Percentiles rank a stretch among this genome's conserved stretches.
phyloP scores from a whole-genome alignment of 1,284 basidiomycete species.

The Porodaedalea pini region DNA sequence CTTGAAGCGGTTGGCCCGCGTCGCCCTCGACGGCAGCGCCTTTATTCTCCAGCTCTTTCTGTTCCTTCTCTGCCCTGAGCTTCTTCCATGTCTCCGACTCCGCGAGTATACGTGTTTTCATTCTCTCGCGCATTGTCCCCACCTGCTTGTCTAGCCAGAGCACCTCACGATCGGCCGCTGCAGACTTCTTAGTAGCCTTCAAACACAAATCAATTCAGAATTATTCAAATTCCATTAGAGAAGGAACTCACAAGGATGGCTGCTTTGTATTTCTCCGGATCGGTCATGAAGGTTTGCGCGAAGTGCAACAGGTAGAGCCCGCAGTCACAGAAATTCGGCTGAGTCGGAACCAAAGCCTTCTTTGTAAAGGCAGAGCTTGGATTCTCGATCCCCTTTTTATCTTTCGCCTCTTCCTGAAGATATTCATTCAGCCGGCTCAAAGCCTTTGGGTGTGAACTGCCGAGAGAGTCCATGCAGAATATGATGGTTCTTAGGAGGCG shows the following conservation, averaged over 20 bases:
- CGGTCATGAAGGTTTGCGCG: conserved; percentile 63
- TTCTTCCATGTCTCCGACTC: conserved; percentile 44
- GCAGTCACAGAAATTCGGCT: conserved; percentile 85
- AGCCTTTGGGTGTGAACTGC: conserved; percentile 62
- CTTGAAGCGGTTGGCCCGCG: not conserved
- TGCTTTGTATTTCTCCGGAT: conserved; percentile 37
- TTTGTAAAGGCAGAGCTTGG: conserved; percentile 43
- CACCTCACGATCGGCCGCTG: conserved; percentile 9
- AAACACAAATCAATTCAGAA: conserved; percentile 31
- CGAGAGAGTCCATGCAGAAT: conserved; percentile 87
- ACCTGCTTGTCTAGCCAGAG: conserved; percentile 47
- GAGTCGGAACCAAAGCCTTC: conserved; percentile 65
- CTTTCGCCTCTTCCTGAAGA: conserved; percentile 73
- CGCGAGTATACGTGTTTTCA: conserved; percentile 32
- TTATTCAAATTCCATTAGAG: conserved; percentile 24
- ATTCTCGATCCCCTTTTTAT: conserved; percentile 58
- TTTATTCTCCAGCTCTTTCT: conserved; percentile 28
- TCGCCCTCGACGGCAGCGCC: not conserved
- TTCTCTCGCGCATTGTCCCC: conserved; percentile 33
- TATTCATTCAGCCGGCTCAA: conserved; percentile 63
- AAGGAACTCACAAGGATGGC: conserved; percentile 16
- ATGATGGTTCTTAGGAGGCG: conserved; percentile 59
- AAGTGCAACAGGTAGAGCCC: conserved; percentile 83
- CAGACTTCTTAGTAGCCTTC: conserved; percentile 34
- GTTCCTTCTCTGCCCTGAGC: conserved; percentile 33